These are phyloP conservation scores for Penicillium sp. DNA, from an alignment of 2,329 filamentous ascomycete genomes.

Conservation along the genomic window DNA sequence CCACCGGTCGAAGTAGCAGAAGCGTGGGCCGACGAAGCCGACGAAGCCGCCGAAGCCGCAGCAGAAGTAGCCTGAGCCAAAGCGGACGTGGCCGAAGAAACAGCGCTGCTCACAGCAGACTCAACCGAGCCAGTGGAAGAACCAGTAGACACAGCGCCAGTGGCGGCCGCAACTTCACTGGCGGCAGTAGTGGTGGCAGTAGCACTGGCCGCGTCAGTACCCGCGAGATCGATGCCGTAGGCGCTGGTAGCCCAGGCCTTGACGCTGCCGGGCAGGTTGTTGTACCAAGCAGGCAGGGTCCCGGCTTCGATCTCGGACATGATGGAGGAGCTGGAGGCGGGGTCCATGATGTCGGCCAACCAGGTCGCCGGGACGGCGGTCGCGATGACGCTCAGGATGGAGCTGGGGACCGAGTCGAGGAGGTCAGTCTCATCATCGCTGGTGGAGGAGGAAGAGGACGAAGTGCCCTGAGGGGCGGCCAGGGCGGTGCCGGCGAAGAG, in stretches of 20 bases:
- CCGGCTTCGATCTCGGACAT: slow-evolving; percentile 26
- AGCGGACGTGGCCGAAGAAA: neutral
- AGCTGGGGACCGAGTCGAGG: slow-evolving; percentile 17
- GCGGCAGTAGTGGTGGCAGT: slow-evolving; percentile 6
- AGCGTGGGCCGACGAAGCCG: slow-evolving; percentile 11
- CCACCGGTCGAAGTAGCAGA: slow-evolving; percentile 27
- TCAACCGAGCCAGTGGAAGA: neutral
- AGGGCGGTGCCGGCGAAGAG: slow-evolving; percentile 29
- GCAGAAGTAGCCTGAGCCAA: neutral
- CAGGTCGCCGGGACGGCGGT: slow-evolving; percentile 33
- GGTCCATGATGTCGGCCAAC: slow-evolving; percentile 24
- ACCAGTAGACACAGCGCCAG: slow-evolving; percentile 2
- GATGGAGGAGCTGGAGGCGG: slow-evolving; percentile 18
- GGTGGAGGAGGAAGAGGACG: neutral
- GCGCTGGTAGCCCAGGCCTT: slow-evolving; percentile 30
- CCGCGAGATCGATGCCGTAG: neutral
- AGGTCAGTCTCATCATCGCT: slow-evolving; percentile 5
- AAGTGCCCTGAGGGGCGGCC: slow-evolving; percentile 21
- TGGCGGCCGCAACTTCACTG: slow-evolving; percentile 1
- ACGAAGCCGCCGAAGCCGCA: neutral
- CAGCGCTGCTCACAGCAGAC: slow-evolving; percentile 1
- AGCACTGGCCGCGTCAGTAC: neutral
- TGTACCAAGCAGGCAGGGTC: slow-evolving; percentile 34
- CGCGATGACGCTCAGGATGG: slow-evolving; percentile 31
- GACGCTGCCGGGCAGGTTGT: slow-evolving; percentile 28